phyloP scores from a whole-genome alignment of 1,139 yeast species.

The Geotrichum bryndzae region DNA sequence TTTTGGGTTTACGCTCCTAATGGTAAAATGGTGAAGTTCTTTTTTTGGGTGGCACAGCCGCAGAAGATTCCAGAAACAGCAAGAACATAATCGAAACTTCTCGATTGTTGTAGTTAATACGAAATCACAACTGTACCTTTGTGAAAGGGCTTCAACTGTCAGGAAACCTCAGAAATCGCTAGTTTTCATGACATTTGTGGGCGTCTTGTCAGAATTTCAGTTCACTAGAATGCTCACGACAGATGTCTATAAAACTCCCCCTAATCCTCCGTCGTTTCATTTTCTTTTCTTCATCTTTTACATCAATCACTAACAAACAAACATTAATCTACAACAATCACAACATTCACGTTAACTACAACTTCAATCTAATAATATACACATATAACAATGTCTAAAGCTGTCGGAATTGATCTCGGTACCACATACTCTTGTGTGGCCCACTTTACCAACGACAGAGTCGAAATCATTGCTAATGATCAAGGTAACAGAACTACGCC shows the following conservation, averaged over 20 bases:
- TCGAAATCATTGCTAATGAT: constrained; percentile 92
- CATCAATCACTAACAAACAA: background rate
- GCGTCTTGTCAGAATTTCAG: background rate
- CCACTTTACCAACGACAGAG: constrained; percentile 83
- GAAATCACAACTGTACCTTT: background rate
- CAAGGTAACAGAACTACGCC: constrained; percentile 99
- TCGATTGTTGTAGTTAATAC: background rate
- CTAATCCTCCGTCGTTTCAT: background rate
- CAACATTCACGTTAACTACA: background rate
- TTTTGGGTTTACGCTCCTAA: too few species aligned
- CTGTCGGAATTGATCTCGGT: constrained; percentile 83
- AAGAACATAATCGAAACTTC: background rate
- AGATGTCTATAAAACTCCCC: background rate
- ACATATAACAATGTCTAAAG: constrained; percentile 31
- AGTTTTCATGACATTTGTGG: background rate
- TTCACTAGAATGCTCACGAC: background rate
- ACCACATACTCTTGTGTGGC: constrained; percentile 98
- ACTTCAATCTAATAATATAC: background rate
- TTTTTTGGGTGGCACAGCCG: background rate
- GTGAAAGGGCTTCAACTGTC: background rate
- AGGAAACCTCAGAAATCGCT: background rate
- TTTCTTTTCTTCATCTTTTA: background rate
- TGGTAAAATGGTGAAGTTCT: too few species aligned
- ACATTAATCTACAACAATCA: background rate
- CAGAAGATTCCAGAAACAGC: background rate